Conservation (phyloP, 768 basidiomycete genomes). For the Amyloporia xantha region DNA sequence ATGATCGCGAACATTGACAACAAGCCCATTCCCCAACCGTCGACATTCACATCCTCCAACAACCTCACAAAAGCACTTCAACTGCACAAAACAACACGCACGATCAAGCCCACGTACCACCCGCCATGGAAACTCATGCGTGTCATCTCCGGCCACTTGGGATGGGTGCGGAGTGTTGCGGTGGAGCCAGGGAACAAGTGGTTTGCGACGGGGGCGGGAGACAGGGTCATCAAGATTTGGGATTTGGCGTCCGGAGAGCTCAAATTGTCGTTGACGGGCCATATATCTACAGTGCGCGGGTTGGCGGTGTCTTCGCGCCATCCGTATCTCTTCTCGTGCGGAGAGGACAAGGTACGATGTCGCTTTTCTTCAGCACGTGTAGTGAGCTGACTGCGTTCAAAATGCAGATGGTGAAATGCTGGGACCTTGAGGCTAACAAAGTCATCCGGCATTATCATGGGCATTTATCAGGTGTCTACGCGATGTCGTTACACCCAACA, state of each 20-base stretch:
- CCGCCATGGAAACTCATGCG: slow-evolving; percentile 93
- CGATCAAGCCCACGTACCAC: slow-evolving; percentile 93
- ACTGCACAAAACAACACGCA: slow-evolving; percentile 88
- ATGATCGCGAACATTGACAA: slow-evolving; percentile 75
- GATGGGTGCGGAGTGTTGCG: slow-evolving; percentile 94
- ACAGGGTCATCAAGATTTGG: slow-evolving; percentile 99
- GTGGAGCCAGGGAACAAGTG: slow-evolving; percentile 98
- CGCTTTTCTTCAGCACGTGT: neutral
- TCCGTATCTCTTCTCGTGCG: slow-evolving; percentile 96
- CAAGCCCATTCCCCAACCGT: slow-evolving; percentile 57
- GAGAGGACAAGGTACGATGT: slow-evolving; percentile 85
- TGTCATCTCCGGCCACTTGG: slow-evolving; percentile 96
- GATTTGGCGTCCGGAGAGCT: slow-evolving; percentile 96
- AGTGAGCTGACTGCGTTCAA: neutral
- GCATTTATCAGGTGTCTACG: slow-evolving; percentile 96
- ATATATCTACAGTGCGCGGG: slow-evolving; percentile 94
- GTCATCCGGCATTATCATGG: slow-evolving; percentile 99
- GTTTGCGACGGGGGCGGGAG: slow-evolving; percentile 98
- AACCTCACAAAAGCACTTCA: slow-evolving; percentile 85
- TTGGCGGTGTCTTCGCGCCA: slow-evolving; percentile 88
- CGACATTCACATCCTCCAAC: slow-evolving; percentile 58
- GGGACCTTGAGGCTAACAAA: slow-evolving; percentile 98
- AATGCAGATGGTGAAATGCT: slow-evolving; percentile 97
- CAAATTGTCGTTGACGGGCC: slow-evolving; percentile 93
- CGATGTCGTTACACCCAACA: slow-evolving; percentile 88